phyloP scores from a whole-genome alignment of 495 filamentous ascomycete genomes.

The Penicillium alfredii region DNA sequence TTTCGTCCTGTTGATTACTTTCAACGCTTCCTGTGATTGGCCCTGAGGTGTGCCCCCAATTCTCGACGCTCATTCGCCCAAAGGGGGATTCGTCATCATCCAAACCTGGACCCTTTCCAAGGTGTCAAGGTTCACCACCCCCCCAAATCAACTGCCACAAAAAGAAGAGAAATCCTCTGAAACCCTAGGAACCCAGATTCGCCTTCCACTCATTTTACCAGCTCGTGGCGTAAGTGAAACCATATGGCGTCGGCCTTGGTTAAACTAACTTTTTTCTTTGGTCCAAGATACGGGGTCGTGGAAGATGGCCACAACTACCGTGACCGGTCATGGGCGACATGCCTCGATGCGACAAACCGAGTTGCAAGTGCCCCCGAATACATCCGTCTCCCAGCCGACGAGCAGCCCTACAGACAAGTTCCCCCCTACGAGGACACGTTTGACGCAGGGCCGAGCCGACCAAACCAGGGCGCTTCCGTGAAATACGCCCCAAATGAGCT shows the following conservation, averaged over 20 bases:
- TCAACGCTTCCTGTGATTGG: no score
- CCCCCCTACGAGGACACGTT: constrained; percentile 38
- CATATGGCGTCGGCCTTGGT: no score
- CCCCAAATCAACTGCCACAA: no score
- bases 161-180: no score
- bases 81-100: constrained; percentile 37
- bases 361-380: constrained; percentile 27
- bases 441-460: constrained; percentile 23
- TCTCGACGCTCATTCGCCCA: constrained; percentile 28
- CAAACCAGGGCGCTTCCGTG: constrained; percentile 22
- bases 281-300: no score
- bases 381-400: constrained; percentile 27
- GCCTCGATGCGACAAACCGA: constrained; percentile 40
- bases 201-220: no score
- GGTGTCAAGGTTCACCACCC: no score
- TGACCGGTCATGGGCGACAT: constrained; percentile 42
- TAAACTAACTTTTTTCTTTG: background rate
- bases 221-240: no score
- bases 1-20: no score
- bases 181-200: no score
- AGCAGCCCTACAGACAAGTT: constrained; percentile 41
- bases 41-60: no score
- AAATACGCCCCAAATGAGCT: constrained; percentile 30
- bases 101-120: no score
- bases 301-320: constrained; percentile 40